Percentiles rank a stretch among this genome's conserved stretches.
Conservation (phyloP, 2,329 filamentous ascomycete species). For the Epichloe sp. region DNA sequence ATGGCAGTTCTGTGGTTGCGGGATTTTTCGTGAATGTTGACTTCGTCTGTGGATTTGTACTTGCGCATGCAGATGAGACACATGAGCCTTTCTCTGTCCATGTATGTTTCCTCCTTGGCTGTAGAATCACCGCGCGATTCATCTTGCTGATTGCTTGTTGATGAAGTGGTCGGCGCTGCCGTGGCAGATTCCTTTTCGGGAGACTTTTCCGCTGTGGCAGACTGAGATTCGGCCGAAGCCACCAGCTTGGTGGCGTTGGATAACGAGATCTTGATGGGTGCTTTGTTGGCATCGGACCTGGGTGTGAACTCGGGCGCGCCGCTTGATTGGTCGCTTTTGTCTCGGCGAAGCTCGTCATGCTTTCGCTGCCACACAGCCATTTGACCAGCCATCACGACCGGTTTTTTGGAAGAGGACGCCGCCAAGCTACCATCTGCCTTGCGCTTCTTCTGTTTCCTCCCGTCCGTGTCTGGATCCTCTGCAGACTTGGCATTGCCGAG, state of each 20-base stretch:
- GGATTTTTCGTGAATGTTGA: conserved; percentile 29
- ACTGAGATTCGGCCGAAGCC: background rate
- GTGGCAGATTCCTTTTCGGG: background rate
- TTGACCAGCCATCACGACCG: conserved; percentile 27
- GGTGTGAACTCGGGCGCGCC: background rate
- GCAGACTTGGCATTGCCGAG: conserved; percentile 8
- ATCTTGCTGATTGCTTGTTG: background rate
- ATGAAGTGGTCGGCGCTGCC: background rate
- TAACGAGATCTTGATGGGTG: conserved; percentile 21
- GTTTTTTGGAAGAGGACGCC: conserved; percentile 22
- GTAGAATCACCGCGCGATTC: background rate
- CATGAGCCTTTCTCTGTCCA: conserved; percentile 38
- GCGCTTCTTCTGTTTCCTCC: conserved; percentile 37
- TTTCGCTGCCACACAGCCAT: conserved; percentile 33
- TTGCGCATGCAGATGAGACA: conserved; percentile 34
- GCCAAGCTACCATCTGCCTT: conserved; percentile 31
- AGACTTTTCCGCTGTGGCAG: background rate
- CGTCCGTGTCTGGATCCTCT: conserved; percentile 16
- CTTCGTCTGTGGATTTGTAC: conserved; percentile 30
- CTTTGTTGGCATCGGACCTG: conserved; percentile 4
- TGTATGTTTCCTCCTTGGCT: conserved; percentile 33
- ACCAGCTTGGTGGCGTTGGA: conserved; percentile 6
- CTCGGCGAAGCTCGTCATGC: conserved; percentile 25
- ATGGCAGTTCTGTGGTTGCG: conserved; percentile 28
- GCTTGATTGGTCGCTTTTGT: conserved; percentile 1